A percentile compares a stretch with the other conserved stretches of the same genome.
phyloP scores from a whole-genome alignment of 208 protist species.

The Crithidia acanthocephali region DNA sequence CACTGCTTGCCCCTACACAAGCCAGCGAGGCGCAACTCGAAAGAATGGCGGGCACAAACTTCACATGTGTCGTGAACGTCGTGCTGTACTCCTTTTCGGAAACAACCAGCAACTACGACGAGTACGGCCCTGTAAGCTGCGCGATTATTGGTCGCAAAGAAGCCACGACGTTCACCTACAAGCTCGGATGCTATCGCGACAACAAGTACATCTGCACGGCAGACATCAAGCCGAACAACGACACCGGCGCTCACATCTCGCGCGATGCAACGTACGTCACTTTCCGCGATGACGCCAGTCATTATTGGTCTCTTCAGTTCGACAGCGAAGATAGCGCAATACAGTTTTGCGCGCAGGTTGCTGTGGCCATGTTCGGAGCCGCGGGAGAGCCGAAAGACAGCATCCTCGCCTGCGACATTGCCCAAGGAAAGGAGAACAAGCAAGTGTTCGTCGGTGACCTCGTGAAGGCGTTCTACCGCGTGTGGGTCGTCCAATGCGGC shows the following conservation, averaged over 20 bases:
- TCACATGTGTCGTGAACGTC: conserved; percentile 55
- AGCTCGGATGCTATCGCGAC: conserved; percentile 80
- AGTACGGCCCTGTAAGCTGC: conserved; percentile 62
- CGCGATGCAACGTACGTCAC: conserved; percentile 62
- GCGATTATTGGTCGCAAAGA: conserved; percentile 58
- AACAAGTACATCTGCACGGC: conserved; percentile 77
- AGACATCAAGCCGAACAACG: conserved; percentile 67
- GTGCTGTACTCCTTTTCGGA: conserved; percentile 59
- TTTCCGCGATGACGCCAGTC: conserved; percentile 73
- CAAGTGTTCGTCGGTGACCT: conserved; percentile 63
- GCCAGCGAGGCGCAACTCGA: background rate
- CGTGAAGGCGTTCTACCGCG: conserved; percentile 57
- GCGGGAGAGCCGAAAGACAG: conserved; percentile 59
- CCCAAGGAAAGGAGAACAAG: conserved; percentile 43
- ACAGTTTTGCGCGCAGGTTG: conserved; percentile 62
- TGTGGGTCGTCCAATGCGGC: conserved; percentile 66
- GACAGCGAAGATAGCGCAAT: conserved; percentile 42
- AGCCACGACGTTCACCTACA: conserved; percentile 42
- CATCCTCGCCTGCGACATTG: conserved; percentile 61
- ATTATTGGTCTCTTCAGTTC: conserved; percentile 73
- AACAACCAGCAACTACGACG: conserved; percentile 46
- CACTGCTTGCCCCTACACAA: too few species aligned
- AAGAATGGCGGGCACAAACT: conserved; percentile 33
- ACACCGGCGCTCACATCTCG: conserved; percentile 61
- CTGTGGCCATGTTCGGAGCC: conserved; percentile 73